These are phyloP conservation scores for Globisporangium cederbergense DNA, from an alignment of 352 stramenopile species.

Conservation along the genomic window DNA sequence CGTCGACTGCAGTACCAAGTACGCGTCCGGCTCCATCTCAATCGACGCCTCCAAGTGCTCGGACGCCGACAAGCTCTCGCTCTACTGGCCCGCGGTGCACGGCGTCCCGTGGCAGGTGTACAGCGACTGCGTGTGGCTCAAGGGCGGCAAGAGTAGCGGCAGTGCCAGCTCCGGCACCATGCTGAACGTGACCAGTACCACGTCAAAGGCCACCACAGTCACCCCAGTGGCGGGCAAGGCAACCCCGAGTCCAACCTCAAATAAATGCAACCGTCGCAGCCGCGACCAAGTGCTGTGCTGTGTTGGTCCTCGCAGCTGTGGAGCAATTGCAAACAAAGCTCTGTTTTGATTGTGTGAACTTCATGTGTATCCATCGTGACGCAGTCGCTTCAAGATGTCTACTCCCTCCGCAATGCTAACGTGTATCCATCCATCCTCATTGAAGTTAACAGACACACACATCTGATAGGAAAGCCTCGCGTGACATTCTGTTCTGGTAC, in stretches of 20 bases:
- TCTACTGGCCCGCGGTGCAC: slow-evolving; percentile 65
- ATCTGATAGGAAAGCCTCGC: background rate
- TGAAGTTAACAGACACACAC: background rate
- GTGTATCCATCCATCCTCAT: slow-evolving; percentile 1
- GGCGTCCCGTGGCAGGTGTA: slow-evolving; percentile 60
- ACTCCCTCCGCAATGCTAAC: background rate
- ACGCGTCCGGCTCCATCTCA: slow-evolving; percentile 28
- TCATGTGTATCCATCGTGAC: background rate
- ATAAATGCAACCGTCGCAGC: slow-evolving; percentile 4
- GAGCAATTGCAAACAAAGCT: background rate
- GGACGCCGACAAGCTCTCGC: slow-evolving; percentile 21
- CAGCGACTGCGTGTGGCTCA: slow-evolving; percentile 52
- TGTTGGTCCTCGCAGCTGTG: background rate
- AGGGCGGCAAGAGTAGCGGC: slow-evolving; percentile 2
- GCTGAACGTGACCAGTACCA: slow-evolving; percentile 7
- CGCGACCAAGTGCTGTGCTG: background rate
- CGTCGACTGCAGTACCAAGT: slow-evolving; percentile 45
- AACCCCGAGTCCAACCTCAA: background rate
- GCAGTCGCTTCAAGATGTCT: background rate
- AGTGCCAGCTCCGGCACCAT: slow-evolving; percentile 4
- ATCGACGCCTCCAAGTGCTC: slow-evolving; percentile 39
- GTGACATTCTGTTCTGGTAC: no score
- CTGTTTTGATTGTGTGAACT: background rate
- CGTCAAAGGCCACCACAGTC: slow-evolving; percentile 6
- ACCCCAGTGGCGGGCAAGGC: background rate